These are phyloP conservation scores for Articulospora tetracladia DNA, from an alignment of 495 filamentous ascomycete genomes.

Conservation along the genomic window DNA sequence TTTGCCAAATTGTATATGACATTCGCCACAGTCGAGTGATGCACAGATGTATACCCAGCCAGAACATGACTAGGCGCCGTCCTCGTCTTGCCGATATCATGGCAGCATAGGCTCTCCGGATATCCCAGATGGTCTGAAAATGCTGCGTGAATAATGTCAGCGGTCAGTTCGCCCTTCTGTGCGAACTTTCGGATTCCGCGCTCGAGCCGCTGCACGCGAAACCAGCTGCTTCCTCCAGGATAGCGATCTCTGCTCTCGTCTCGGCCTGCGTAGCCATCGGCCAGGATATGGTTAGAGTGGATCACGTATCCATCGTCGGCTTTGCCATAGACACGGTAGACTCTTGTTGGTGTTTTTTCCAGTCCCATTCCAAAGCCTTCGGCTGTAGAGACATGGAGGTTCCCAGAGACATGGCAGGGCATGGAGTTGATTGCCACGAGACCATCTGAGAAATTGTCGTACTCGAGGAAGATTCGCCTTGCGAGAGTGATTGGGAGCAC, in stretches of 20 bases:
- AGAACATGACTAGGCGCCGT: background rate
- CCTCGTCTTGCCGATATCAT: slow-evolving; percentile 15
- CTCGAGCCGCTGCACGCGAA: slow-evolving; percentile 14
- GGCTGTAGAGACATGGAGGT: slow-evolving; percentile 24
- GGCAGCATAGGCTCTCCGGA: slow-evolving; percentile 24
- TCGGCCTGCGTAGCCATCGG: slow-evolving; percentile 6
- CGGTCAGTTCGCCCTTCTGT: slow-evolving; percentile 6
- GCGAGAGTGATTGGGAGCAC: slow-evolving; percentile 23
- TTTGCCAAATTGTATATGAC: slow-evolving; percentile 29
- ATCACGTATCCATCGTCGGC: slow-evolving; percentile 17
- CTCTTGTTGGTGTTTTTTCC: slow-evolving; percentile 12
- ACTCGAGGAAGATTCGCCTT: slow-evolving; percentile 25
- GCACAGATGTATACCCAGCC: slow-evolving; percentile 7
- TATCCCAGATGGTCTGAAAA: slow-evolving; percentile 28
- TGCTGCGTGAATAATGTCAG: slow-evolving; percentile 18
- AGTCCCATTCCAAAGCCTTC: slow-evolving; percentile 27
- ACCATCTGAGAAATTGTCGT: slow-evolving; percentile 9
- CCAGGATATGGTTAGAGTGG: slow-evolving; percentile 22
- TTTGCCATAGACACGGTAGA: slow-evolving; percentile 16
- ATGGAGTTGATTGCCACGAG: slow-evolving; percentile 13
- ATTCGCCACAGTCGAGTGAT: slow-evolving; percentile 25
- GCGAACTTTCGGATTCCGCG: slow-evolving; percentile 4
- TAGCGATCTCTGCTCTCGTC: slow-evolving; percentile 16
- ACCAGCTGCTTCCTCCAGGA: slow-evolving; percentile 24
- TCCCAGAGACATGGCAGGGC: slow-evolving; percentile 28